Base-by-base conservation (phyloP, 306 rosid genomes). In the Carpinus fangiana region DNA sequence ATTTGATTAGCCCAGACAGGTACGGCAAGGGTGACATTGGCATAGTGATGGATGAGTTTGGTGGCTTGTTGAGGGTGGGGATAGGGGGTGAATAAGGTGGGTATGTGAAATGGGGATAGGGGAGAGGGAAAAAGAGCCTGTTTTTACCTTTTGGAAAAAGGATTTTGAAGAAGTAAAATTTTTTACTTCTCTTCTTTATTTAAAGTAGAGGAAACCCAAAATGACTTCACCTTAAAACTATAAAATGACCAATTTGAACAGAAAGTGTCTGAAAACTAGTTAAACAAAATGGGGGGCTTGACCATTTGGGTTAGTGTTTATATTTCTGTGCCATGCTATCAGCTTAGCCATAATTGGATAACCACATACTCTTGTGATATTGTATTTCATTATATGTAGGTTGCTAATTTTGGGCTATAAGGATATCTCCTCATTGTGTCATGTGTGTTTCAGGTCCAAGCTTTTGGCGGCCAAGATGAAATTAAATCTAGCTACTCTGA, bases 391-490 rank as follows among this genome's bases (percentile, higher is more conserved):
- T 70, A 34, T 71, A 16, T 48, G 45, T 45, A 48, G 18, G 55
- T 64, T 38, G 36, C 66, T n/a, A 60, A 70, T 61, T 61, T 36
- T 61, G 4, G 12, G 5, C 20, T 52, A 31, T 31, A 60, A 70
- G 66, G 12, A 2, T 74, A 48, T 69, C 41, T 64, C 43, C 45
- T 81, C n/a, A 67, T 52, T 64, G 43, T 72, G 41, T 70, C 74
- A 43, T 82, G 53, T 75, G 77, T 81, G 70, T 82, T 88, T 80
- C 93, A 94, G 97, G 97, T 79, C 89, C 92, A 50, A 72, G 88
- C 89, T 90, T 51, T 88, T 94, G 97, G 97, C 88, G 74, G 84
- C 98, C 97, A 55, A 85, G 95, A 78, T 90, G 89, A 92, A 68
- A 77, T 74, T 62, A 77, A 46, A 73, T 74, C 76, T 50, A 73